Evolutionary conservation across 1,139 yeast genomes (phyloP), one percentile per base, ranked within the genome.

Genomic region (Debaryomyces fabryi): DNA sequence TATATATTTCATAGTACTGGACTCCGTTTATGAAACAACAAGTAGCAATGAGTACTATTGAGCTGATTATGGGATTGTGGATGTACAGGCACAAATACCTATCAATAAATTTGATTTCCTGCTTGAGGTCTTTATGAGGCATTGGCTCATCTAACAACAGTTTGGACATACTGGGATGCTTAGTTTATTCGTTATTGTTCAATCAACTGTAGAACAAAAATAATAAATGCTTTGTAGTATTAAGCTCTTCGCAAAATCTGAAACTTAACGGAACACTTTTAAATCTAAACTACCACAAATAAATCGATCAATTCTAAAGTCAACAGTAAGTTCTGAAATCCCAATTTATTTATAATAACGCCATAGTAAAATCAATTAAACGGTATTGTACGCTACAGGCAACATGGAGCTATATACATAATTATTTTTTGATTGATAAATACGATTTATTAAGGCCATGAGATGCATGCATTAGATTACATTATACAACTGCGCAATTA

Each of bases 51-150:
- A 47, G 23, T 6, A 47, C 21, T 9, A 39, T 36, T 23, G 49
- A 27, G 29, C 45, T 36, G n/a, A 49, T 34, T n/a, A 47, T 30
- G 13, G 54, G 54, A 35, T 49, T 51, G 36, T 44, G 54, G 12
- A 51, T 12, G 15, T 30, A 33, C 24, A 45, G 39, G 29, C 49
- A 47, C 21, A 51, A 37, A 27, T 49, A 49, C 18, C 39, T 18
- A 21, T 51, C 54, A 18, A 45, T 18, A 20, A 29, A 29, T 30
- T 30, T 40, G 18, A 40, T 40, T 29, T 40, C 36, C n/a, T 1
- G 6, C 9, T 27, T 40, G 15, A 40, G n/a, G 21, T 40, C 43
- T 16, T 30, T 40, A n/a, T 20, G 13, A 20, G 25, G 4, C 5
- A 30, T 23, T 18, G 29, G 18, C 36, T 40, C 29, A 30, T 40